Conservation (phyloP, 2,329 filamentous ascomycete genomes). For the Byssoonygena ceratinophila region DNA sequence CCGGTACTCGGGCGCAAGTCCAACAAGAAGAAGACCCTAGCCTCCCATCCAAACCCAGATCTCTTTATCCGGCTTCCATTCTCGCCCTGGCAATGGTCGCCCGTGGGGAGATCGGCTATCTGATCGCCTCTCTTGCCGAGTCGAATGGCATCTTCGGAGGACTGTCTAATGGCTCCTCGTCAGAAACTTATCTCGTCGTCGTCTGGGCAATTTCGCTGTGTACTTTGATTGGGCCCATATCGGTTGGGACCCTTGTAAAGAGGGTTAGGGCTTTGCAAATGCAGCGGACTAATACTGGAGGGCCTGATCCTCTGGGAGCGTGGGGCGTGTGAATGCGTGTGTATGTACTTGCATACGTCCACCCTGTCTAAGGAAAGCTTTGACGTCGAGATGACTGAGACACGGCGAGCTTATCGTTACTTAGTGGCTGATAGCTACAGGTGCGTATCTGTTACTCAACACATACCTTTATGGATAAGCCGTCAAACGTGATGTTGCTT, state of each 20-base stretch:
- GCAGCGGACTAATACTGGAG: not conserved
- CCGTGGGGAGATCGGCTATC: conserved; percentile 68
- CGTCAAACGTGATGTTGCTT: too few species aligned
- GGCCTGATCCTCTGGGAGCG: not conserved
- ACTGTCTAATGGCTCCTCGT: conserved; percentile 15
- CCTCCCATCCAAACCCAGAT: conserved; percentile 36
- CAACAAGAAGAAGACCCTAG: too few species aligned
- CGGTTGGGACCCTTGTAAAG: not conserved
- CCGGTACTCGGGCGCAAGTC: too few species aligned
- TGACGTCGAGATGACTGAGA: too few species aligned
- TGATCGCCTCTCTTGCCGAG: conserved; percentile 53
- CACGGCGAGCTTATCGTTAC: too few species aligned
- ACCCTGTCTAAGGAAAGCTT: too few species aligned
- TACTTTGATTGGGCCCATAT: conserved; percentile 8
- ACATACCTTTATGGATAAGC: too few species aligned
- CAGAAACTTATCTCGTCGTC: not conserved
- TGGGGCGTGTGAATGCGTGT: not conserved
- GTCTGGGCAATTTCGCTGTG: conserved; percentile 5
- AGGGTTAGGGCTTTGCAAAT: not conserved
- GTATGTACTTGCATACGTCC: too few species aligned
- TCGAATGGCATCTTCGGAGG: conserved; percentile 38
- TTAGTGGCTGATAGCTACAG: too few species aligned
- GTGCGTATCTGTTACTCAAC: too few species aligned
- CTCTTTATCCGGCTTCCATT: conserved; percentile 52
- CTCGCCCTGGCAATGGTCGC: conserved; percentile 62